Base-by-base conservation (phyloP, 345 rosid genomes). In the Sisymbrium altissimum region DNA sequence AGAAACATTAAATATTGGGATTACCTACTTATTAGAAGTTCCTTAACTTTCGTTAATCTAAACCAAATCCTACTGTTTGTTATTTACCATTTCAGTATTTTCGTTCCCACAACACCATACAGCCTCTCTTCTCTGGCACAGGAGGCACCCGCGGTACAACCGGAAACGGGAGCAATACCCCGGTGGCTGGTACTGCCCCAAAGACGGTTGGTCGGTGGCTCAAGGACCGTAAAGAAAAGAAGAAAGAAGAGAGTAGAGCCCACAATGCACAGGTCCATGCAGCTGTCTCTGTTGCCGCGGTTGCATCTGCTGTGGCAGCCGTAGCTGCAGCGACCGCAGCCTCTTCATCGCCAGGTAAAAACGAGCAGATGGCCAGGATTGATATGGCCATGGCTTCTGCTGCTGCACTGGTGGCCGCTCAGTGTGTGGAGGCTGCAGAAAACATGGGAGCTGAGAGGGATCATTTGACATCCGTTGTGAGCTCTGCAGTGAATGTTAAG, bases 181-280 rank as follows among this genome's bases (percentile, higher is more conserved):
- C 98, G 0, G 61, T 77, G 23, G 80, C 91, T 5, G 85, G 80
- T 23, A 18, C 62, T 0, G 87, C 83, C 38, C 85, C 90, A 9
- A 95, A 89, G 81, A 95, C 97, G 0, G 96, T 92, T 1, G 96
- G 97, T 39, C 84, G 97, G 79, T 95, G 99, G 99, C 75, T 95
- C 81, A 95, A 95, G 78, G 99, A 95, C 64, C 84, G 99, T 76
- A 90, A 86, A 68, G 97, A 89, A 84, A 92, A 87, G 81, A 95
- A 88, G 82, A 95, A 92, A 79, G 97, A 91, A 80, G 99, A 95
- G 76, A 84, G 65, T 50, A 83, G 99, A 82, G 79, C 93, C 57
- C 92, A 88, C 35, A 92, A 87, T 66, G 97, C 99, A 0, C 97
- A 88, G 79, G 85, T 95, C 67, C 97, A 92, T 30, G 97, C 99